These are phyloP conservation scores for Citrullus mucosospermus DNA, from an alignment of 306 rosid genomes.

Conservation along the genomic window DNA sequence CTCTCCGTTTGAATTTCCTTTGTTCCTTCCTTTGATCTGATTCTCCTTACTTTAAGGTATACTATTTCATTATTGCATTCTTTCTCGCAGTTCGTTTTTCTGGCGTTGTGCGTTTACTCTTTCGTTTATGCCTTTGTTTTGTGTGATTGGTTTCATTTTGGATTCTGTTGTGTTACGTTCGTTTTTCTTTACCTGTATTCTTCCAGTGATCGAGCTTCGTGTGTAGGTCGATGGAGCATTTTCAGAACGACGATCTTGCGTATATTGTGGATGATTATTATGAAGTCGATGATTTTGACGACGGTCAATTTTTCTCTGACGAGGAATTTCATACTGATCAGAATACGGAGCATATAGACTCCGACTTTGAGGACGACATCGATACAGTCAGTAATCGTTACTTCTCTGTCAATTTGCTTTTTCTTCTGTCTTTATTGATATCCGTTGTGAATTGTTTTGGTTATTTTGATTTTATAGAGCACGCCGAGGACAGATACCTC, in stretches of 20 bases:
- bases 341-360: constrained; percentile 13
- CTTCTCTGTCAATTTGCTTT: background rate
- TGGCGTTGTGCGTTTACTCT: background rate
- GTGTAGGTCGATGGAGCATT: constrained; percentile 42
- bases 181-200: background rate
- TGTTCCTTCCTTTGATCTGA: background rate
- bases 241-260: constrained; percentile 59
- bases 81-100: background rate
- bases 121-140: background rate
- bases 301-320: constrained; percentile 15
- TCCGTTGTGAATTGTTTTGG: background rate
- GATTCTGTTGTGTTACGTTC: background rate
- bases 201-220: background rate
- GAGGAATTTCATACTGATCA: constrained; percentile 4
- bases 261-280: constrained; percentile 29
- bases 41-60: background rate
- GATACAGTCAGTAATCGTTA: constrained; percentile 18
- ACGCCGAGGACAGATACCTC: constrained; percentile 62
- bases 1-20: constrained; percentile 6
- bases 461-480: constrained; percentile 21
- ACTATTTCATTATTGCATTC: background rate
- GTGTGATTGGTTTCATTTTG: background rate
- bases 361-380: constrained; percentile 57
- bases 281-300: constrained; percentile 37
- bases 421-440: background rate